These are phyloP conservation scores for Elaeis guineensis DNA, from an alignment of 176 grass and related monocot genomes.

Conservation along the genomic window DNA sequence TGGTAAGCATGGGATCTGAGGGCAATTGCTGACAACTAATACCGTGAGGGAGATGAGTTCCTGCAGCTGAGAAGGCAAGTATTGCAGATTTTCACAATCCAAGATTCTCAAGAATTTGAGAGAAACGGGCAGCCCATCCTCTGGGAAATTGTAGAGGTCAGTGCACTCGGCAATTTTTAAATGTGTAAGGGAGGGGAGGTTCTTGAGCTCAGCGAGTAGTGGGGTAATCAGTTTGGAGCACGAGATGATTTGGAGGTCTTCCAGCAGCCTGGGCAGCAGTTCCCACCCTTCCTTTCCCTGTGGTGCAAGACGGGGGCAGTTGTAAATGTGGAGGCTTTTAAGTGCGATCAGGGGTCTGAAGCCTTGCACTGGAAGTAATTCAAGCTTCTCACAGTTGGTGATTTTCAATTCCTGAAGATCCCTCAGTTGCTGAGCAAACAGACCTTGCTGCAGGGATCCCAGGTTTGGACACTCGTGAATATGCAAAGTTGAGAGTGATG, in stretches of 20 bases:
- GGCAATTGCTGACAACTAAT: conserved; percentile 42
- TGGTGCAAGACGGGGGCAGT: conserved; percentile 35
- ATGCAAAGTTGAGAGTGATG: conserved; percentile 36
- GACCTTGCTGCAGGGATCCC: conserved; percentile 42
- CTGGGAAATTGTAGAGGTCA: conserved; percentile 41
- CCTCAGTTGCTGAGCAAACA: conserved; percentile 35
- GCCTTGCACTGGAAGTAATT: conserved; percentile 34
- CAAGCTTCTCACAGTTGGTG: conserved; percentile 34
- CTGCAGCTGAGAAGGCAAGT: conserved; percentile 38
- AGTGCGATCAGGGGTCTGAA: conserved; percentile 37
- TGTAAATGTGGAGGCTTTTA: conserved; percentile 51
- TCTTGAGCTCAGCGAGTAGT: conserved; percentile 39
- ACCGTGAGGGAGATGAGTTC: conserved; percentile 25
- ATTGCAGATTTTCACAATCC: conserved; percentile 30
- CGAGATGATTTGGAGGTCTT: conserved; percentile 47
- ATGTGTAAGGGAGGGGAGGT: conserved; percentile 26
- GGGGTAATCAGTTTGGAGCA: conserved; percentile 44
- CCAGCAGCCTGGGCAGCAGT: conserved; percentile 35
- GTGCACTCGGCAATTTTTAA: conserved; percentile 31
- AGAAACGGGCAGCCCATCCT: conserved; percentile 27
- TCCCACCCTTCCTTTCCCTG: conserved; percentile 13
- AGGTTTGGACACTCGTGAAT: conserved; percentile 51
- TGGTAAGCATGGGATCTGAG: conserved; percentile 41
- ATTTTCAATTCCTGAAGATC: conserved; percentile 42
- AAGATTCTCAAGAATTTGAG: conserved; percentile 45